Base-by-base conservation (phyloP, 1,284 basidiomycete genomes). In the Irpex lacteus region DNA sequence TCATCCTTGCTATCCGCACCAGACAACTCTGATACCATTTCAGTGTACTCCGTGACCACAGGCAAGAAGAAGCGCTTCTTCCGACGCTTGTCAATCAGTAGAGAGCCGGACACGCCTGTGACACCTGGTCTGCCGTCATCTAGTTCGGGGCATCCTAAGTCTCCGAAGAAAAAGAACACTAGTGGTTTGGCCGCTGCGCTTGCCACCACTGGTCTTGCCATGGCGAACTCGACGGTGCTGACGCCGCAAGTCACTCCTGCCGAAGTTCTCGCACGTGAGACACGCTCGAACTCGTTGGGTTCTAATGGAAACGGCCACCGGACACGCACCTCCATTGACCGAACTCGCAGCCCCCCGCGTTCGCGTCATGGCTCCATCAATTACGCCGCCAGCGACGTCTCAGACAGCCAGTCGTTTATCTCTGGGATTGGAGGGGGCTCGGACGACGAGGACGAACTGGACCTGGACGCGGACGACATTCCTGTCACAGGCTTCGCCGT, bases 401-500 rank as follows among this genome's bases (percentile, higher is more conserved):
- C 74, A 2, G 72, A 73, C 62, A 66, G 71, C 21, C 74, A 70
- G 5, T 76, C 74, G 18, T 77, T 73, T 52, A 68, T 66, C 44
- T 73, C 74, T 2, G 71, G 70, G 2, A 64, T 68, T 1, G 73
- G 72, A 7, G 69, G 69, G 8, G 69, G 70, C 37, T 73, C 69
- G 5, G 80, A 76, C 56, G 77, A 80, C 63, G 74, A 77, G 32
- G 81, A 82, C 63, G 80, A 76, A 34, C 71, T 83, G 55, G 85
- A 87, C 70, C 72, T 91, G 66, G 82, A 80, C 55, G 85, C 87
- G 61, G 86, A 87, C 63, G 89, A 91, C 69, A 91, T 92, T 7
- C 90, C 91, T 0, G 90, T 94, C 11, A 94, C 92, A 2, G 96
- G 97, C 2, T 99, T 98, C 75, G 97, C 98, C 0, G 96, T 99